Evolutionary conservation across 768 basidiomycete genomes (phyloP).

Genomic region (Lanmaoa rubissima): DNA sequence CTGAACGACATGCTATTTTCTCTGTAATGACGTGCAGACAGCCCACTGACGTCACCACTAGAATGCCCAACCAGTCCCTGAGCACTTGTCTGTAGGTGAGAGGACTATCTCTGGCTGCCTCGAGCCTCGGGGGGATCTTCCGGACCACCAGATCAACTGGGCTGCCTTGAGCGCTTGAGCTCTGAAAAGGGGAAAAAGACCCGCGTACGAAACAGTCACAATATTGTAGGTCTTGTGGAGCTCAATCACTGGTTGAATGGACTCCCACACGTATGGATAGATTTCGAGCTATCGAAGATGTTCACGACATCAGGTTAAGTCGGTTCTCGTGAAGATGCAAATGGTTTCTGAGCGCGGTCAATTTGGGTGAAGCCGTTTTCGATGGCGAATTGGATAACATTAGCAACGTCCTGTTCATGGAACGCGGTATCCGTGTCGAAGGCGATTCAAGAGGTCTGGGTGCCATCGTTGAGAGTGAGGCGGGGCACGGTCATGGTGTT

Average conservation of each 20-base stretch:
- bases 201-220: too few species aligned
- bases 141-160: too few species aligned
- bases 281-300: background rate
- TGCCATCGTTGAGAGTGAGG: background rate
- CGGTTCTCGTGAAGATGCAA: background rate
- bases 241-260: background rate
- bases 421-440: background rate
- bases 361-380: background rate
- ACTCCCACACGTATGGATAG: constrained; percentile 6
- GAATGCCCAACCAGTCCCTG: background rate
- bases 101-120: background rate
- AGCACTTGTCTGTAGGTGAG: constrained; percentile 3
- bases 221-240: background rate
- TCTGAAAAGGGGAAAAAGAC: too few species aligned
- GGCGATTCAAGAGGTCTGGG: background rate
- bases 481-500: background rate
- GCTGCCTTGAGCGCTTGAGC: background rate
- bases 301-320: background rate
- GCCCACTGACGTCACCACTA: background rate
- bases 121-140: too few species aligned
- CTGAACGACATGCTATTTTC: background rate
- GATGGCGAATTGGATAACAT: background rate
- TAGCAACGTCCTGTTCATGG: background rate
- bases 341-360: background rate
- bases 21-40: background rate